Conservation (phyloP, 805 yeast genomes). For the Ogataea zsoltii region DNA sequence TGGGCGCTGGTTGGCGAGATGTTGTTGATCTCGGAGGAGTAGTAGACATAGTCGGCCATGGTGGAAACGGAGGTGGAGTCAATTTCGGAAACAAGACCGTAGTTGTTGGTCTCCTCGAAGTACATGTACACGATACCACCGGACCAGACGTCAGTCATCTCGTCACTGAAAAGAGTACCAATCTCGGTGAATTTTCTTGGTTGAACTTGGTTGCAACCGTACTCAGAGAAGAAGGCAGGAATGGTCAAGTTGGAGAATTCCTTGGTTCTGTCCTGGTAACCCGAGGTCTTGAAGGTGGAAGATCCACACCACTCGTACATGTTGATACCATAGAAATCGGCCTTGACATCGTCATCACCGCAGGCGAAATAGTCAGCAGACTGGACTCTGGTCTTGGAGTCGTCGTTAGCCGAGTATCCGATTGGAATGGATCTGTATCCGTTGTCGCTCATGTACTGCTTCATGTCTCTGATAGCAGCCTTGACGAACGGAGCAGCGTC, state of each 20-base stretch:
- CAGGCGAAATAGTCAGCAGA: constrained; percentile 78
- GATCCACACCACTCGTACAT: constrained; percentile 89
- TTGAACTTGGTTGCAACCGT: constrained; percentile 69
- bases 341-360: constrained; percentile 62
- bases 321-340: constrained; percentile 86
- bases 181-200: constrained; percentile 80
- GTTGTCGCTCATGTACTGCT: constrained; percentile 58
- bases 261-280: constrained; percentile 63
- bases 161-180: constrained; percentile 56
- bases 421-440: constrained; percentile 73
- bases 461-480: constrained; percentile 80
- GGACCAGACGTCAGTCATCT: constrained; percentile 85
- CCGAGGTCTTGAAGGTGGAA: constrained; percentile 58
- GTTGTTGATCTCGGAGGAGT: constrained; percentile 55
- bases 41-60: constrained; percentile 62
- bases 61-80: constrained; percentile 53
- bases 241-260: constrained; percentile 66
- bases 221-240: constrained; percentile 80
- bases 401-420: constrained; percentile 83
- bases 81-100: constrained; percentile 66
- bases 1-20: constrained; percentile 55
- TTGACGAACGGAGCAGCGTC: constrained; percentile 80
- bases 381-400: constrained; percentile 59
- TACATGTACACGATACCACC: constrained; percentile 91
- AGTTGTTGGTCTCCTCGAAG: constrained; percentile 72